Base-by-base conservation (phyloP, 352 stramenopile genomes). In the Globisporangium irregulare region DNA sequence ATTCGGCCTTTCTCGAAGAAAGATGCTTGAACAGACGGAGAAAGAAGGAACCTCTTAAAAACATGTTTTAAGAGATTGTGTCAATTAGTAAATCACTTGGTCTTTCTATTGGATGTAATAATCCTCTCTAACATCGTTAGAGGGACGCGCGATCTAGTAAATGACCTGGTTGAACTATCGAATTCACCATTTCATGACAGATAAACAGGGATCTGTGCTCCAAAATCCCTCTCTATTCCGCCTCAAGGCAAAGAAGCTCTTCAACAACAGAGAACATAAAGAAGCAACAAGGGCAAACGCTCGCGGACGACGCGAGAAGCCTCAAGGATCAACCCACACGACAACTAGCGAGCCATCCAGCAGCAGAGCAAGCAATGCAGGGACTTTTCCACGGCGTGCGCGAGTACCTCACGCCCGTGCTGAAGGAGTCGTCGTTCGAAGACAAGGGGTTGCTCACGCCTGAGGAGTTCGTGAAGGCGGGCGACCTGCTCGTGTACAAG, bases 401-500 rank as follows among this genome's bases (percentile, higher is more conserved):
- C 71, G 87, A 95, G 72, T 96, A 95, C 73, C 75, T 96, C 68
- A 96, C 87, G 75, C 90, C 90, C 10, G 87, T 97, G 69, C 82
- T 98, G 53, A 97, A 93, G 72, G 87, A 93, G 69, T 98, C 90
- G 22, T 94, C 89, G 59, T 99, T 99, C 75, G 75, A 98, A 60
- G 81, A 95, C 70, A 94, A 96, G 56, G 97, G 97, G 41, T 87
- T 99, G 36, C 82, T 99, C 34, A 99, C 97, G 53, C 97, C 97
- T 20, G 94, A 99, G 72, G 97, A 99, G 77, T 99, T 99, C 77
- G 92, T 99, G 25, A 78, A 78, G 41, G 96, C 95, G 6, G 95
- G 97, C 6, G 96, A 99, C 70, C 82, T 99, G 81, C 81, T 99
- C 0, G 95, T 99, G 50, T 98, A 97, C 84, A 98, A 97, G 70